Evolutionary conservation across 2,329 filamentous ascomycete genomes (phyloP), one percentile per base, ranked within the genome.

Genomic region (Curvularia spicifera): DNA sequence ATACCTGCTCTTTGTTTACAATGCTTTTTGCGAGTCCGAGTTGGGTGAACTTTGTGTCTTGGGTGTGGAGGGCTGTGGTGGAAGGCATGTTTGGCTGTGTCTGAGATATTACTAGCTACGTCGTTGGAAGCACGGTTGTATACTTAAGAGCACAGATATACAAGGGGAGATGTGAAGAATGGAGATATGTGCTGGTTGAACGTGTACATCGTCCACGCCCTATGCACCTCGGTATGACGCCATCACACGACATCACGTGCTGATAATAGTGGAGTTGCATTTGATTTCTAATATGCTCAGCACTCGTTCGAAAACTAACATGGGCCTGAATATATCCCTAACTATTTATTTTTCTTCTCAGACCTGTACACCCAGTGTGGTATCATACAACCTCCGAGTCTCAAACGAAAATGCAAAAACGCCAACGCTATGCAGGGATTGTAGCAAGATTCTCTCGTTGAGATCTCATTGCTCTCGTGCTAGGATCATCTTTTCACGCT

Each of bases 401-500:
- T 33, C 28, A 13, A 31, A 39, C 40, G 33, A 37, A 22, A 35
- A 56, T 33, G 51, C 56, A 42, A 53, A 56, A 71, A 73, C 72
- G 71, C 72, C 72, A 58, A 64, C 71, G 72, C 72, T 75, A 75
- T 75, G 72, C 72, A 67, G 35, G 50, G 46, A 42, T 26, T 44
- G 6, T 42, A 35, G 20, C 49, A 42, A 60, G 57, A 51, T 51
- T 47, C n/a, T 12, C 42, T 43, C 12, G 37, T 55, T n/a, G 20
- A 47, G 13, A 37, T n/a, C 44, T 68, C 56, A 89, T 75, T 88
- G 80, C 76, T 88, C 87, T 22, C 79, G 82, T 33, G 88, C 87
- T 74, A 98, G 74, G 56, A 99, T 84, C 85, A 96, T 94, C 86
- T 97, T 97, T 79, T 98, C 93, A 74, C 95, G 87, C 80, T 96